Evolutionary conservation across 2,329 filamentous ascomycete species (phyloP).

Genomic region (Apiospora kogelbergensis): DNA sequence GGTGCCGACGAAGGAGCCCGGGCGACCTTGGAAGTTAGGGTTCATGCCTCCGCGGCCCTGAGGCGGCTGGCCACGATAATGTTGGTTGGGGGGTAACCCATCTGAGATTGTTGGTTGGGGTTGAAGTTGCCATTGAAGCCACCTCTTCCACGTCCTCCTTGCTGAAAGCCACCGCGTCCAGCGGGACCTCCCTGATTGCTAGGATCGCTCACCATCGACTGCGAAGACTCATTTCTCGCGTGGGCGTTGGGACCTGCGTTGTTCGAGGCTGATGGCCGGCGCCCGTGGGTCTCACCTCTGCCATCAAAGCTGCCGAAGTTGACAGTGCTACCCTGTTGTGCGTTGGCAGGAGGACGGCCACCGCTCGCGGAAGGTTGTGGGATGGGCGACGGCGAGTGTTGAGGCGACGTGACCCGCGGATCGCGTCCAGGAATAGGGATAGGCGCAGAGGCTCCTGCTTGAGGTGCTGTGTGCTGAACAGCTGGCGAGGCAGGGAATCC

Average conservation of each 20-base stretch:
- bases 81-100: constrained; percentile 43
- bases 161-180: constrained; percentile 55
- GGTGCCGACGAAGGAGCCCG: constrained; percentile 39
- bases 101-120: constrained; percentile 43
- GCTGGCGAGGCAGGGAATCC: constrained; percentile 73
- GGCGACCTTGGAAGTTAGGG: constrained; percentile 45
- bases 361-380: constrained; percentile 83
- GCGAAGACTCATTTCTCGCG: constrained; percentile 40
- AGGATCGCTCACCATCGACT: constrained; percentile 80
- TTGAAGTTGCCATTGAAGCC: constrained; percentile 38
- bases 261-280: constrained; percentile 51
- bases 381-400: constrained; percentile 88
- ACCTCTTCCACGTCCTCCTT: constrained; percentile 50
- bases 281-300: constrained; percentile 72
- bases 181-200: constrained; percentile 58
- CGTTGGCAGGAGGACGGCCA: constrained; percentile 78
- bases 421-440: constrained; percentile 64
- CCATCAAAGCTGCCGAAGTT: constrained; percentile 83
- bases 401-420: constrained; percentile 77
- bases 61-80: constrained; percentile 39
- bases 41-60: constrained; percentile 52
- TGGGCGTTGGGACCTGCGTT: constrained; percentile 10
- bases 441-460: constrained; percentile 51
- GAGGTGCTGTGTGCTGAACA: constrained; percentile 66
- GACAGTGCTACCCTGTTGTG: constrained; percentile 65